Percentiles rank a stretch among this genome's conserved stretches.
These are phyloP conservation scores for Dictyostelium firmibasis DNA, from an alignment of 78 protist genomes.

Conservation along the genomic window DNA sequence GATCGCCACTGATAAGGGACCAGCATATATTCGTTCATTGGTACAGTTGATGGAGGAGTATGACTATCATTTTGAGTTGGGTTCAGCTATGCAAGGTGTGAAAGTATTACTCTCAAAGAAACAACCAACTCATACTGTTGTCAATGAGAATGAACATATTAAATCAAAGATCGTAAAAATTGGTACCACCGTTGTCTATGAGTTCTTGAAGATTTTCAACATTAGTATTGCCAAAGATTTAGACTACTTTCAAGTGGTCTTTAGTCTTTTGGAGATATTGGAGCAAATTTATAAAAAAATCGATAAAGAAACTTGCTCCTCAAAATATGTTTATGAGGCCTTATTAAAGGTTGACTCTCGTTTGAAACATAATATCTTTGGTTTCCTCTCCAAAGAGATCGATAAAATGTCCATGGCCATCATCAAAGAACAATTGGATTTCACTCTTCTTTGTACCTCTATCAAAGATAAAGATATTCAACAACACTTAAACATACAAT, in stretches of 20 bases:
- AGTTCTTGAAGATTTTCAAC: conserved; percentile 71
- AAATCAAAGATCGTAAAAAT: conserved; percentile 69
- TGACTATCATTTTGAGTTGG: conserved; percentile 67
- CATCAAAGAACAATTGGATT: conserved; percentile 61
- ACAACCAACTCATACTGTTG: conserved; percentile 47
- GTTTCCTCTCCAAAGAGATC: conserved; percentile 67
- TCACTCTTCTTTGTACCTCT: conserved; percentile 21
- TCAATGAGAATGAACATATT: conserved; percentile 70
- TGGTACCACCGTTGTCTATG: conserved; percentile 68
- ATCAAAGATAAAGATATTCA: conserved; percentile 59
- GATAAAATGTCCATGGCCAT: conserved; percentile 47
- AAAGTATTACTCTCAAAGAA: conserved; percentile 60
- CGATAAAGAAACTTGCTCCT: conserved; percentile 65
- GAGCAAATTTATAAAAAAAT: conserved; percentile 68
- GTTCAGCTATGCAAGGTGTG: conserved; percentile 60
- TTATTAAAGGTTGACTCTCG: conserved; percentile 40
- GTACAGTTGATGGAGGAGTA: conserved; percentile 76
- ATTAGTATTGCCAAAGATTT: conserved; percentile 66
- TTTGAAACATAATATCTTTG: conserved; percentile 64
- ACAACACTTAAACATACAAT: conserved; percentile 51
- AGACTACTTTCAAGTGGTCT: conserved; percentile 68
- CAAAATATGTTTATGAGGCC: conserved; percentile 65
- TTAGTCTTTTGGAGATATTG: conserved; percentile 42
- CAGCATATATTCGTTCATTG: conserved; percentile 53
- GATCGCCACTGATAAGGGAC: conserved; percentile 57